Evolutionary conservation across 2,329 filamentous ascomycete species (phyloP).

Genomic region (Corinectria fuckeliana): DNA sequence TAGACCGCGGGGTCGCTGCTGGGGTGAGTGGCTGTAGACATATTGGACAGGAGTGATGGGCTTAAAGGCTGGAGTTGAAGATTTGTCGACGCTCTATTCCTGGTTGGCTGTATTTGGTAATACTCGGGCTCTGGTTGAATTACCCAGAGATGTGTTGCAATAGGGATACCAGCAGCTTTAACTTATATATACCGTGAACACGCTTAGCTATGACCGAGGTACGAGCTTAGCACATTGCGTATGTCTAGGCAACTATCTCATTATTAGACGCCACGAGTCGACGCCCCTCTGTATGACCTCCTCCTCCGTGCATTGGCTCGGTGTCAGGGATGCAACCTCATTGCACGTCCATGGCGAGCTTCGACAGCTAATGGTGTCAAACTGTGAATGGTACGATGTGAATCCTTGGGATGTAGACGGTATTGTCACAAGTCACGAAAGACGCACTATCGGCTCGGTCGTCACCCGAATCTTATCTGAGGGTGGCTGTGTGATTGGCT

Average conservation of each 20-base stretch:
- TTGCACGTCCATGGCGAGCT: conserved; percentile 17
- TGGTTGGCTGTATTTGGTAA: background rate
- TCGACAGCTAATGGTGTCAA: background rate
- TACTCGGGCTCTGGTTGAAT: background rate
- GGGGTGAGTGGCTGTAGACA: conserved; percentile 14
- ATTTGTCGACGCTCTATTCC: no score
- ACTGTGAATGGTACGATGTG: background rate
- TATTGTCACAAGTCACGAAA: background rate
- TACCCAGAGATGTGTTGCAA: background rate
- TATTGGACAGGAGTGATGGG: no score
- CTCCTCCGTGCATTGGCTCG: background rate
- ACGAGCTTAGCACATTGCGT: background rate
- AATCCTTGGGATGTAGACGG: background rate
- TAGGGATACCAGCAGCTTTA: background rate
- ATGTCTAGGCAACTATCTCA: conserved; percentile 1
- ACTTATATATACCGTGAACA: background rate
- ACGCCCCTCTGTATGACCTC: background rate
- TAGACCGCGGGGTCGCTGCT: conserved; percentile 48
- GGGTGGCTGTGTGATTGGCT: conserved; percentile 15
- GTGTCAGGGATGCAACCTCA: background rate
- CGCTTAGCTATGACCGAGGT: no score
- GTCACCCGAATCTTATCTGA: conserved; percentile 3
- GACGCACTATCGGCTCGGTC: background rate
- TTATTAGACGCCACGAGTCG: background rate
- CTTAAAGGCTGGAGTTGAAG: background rate